These are phyloP conservation scores for Biscogniauxia mediterranea DNA, from an alignment of 2,329 filamentous ascomycete genomes.

Conservation along the genomic window DNA sequence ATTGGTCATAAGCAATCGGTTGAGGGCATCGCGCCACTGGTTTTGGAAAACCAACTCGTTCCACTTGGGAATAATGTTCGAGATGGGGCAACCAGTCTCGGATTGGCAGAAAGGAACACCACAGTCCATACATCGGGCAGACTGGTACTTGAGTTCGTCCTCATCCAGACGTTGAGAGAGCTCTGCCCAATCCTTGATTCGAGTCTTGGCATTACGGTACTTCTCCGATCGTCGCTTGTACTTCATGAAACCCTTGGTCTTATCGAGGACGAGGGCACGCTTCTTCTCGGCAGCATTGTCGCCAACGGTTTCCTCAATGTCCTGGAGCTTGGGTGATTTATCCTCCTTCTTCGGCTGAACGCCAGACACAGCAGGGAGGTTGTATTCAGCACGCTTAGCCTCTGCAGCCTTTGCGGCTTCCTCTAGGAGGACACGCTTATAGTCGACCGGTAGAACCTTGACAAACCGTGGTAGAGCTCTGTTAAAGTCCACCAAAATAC, in stretches of 20 bases:
- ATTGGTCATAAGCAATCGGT: conserved; percentile 91
- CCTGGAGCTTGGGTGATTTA: conserved; percentile 69
- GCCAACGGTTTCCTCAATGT: conserved; percentile 88
- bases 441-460: conserved; percentile 91
- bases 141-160: conserved; percentile 95
- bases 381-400: conserved; percentile 80
- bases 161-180: conserved; percentile 83
- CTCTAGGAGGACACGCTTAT: conserved; percentile 88
- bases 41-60: conserved; percentile 76
- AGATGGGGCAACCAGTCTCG: conserved; percentile 92
- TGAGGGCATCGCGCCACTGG: conserved; percentile 89
- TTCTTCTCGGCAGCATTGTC: conserved; percentile 87
- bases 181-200: conserved; percentile 92
- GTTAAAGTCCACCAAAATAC: conserved; percentile 93
- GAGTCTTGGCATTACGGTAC: conserved; percentile 79
- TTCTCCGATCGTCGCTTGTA: conserved; percentile 91
- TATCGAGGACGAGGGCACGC: conserved; percentile 88
- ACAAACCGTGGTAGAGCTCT: conserved; percentile 86
- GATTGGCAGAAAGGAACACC: conserved; percentile 98
- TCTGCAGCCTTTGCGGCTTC: conserved; percentile 83
- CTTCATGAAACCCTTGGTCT: conserved; percentile 97
- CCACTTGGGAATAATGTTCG: conserved; percentile 97
- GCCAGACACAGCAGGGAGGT: conserved; percentile 73
- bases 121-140: conserved; percentile 97
- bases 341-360: conserved; percentile 63